phyloP scores from a whole-genome alignment of 176 grass and related monocot genomes.

The Oryza longistaminata region DNA sequence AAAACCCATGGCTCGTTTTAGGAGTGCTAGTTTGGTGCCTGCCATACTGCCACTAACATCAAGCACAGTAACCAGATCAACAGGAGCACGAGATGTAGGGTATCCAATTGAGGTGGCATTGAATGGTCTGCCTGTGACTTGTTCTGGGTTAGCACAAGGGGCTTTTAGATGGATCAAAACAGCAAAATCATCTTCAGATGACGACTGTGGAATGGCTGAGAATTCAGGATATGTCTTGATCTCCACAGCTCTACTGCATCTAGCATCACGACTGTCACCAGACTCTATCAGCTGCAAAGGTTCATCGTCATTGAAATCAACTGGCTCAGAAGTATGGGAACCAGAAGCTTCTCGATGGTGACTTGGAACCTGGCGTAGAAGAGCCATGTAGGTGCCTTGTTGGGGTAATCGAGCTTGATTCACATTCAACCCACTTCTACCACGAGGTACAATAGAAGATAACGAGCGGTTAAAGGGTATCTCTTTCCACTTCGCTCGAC shows the following conservation, averaged over 20 bases:
- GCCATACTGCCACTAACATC: slow-evolving; percentile 99
- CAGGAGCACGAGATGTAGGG: slow-evolving; percentile 60
- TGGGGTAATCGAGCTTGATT: slow-evolving; percentile 50
- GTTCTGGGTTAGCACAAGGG: slow-evolving; percentile 55
- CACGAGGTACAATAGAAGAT: slow-evolving; percentile 49
- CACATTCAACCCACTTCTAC: slow-evolving; percentile 52
- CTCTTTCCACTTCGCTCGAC: slow-evolving; percentile 93
- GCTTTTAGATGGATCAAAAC: slow-evolving; percentile 84
- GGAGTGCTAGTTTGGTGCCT: slow-evolving; percentile 85
- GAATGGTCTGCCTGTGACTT: slow-evolving; percentile 36
- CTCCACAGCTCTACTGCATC: slow-evolving; percentile 59
- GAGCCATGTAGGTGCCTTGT: slow-evolving; percentile 56
- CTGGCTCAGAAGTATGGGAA: slow-evolving; percentile 51
- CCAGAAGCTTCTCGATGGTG: slow-evolving; percentile 40
- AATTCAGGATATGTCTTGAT: slow-evolving; percentile 82
- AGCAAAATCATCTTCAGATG: slow-evolving; percentile 60
- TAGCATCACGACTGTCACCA: slow-evolving; percentile 38
- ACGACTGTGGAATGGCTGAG: slow-evolving; percentile 52
- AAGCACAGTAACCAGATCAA: slow-evolving; percentile 93
- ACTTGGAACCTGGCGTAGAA: slow-evolving; percentile 49
- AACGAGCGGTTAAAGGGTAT: slow-evolving; percentile 63
- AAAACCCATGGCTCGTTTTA: slow-evolving; percentile 97
- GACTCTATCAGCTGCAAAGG: slow-evolving; percentile 54
- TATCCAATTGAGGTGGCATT: slow-evolving; percentile 42
- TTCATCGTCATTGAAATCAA: slow-evolving; percentile 84